phyloP scores from a whole-genome alignment of 2,329 filamentous ascomycete genomes.

The Fusarium anguioides region DNA sequence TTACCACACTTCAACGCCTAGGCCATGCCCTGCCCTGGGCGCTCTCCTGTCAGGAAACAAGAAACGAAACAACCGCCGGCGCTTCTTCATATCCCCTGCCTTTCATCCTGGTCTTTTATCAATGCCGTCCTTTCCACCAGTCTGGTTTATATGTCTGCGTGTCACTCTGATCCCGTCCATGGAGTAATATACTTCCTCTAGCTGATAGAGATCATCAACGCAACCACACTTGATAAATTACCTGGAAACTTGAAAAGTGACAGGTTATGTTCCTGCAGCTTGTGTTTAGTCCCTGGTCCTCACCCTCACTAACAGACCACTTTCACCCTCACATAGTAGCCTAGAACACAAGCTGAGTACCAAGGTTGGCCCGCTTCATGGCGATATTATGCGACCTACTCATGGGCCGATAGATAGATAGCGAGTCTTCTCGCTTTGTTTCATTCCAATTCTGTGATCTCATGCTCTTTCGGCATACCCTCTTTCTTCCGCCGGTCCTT shows the following conservation, averaged over 20 bases:
- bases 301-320: constrained; percentile 20
- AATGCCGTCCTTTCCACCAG: constrained; percentile 20
- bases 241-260: constrained; percentile 36
- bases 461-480: constrained; percentile 17
- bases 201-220: constrained; percentile 14
- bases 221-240: constrained; percentile 12
- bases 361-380: constrained; percentile 26
- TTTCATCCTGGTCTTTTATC: constrained; percentile 31
- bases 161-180: constrained; percentile 9
- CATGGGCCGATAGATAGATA: constrained; percentile 24
- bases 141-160: constrained; percentile 4
- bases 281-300: constrained; percentile 8
- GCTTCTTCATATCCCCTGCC: constrained; percentile 36
- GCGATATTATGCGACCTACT: constrained; percentile 30
- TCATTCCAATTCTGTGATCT: constrained; percentile 18
- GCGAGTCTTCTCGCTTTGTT: constrained; percentile 32
- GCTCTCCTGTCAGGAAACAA: constrained; percentile 43
- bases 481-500: constrained; percentile 11
- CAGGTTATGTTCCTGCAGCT: constrained; percentile 37
- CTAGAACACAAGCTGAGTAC: constrained; percentile 16
- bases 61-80: constrained; percentile 47
- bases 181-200: background rate
- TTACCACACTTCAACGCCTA: constrained; percentile 23
- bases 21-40: constrained; percentile 33
- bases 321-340: constrained; percentile 16